Evolutionary conservation across 345 rosid species (phyloP), one percentile per base, ranked within the genome.

Genomic region (Lepidium didymum): DNA sequence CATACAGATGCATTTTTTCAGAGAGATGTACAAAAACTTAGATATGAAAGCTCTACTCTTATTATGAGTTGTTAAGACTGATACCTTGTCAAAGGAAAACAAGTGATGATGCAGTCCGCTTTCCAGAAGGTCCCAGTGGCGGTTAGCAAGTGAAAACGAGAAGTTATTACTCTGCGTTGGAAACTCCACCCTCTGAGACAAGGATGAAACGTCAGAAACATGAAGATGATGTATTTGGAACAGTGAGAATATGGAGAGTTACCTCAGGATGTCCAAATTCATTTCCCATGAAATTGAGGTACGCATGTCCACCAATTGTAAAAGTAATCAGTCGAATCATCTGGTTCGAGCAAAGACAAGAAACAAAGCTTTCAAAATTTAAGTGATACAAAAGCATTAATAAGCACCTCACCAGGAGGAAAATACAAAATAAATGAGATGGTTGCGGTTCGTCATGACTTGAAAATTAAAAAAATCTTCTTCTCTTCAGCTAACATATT

Each of bases 191-290:
- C 94, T 90, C 98, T 90, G 64, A 56, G 16, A 77, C 49, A 76
- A 3, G 47, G 41, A 62, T 41, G 75, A 51, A 67, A 36, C 45
- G 68, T 80, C 71, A 82, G 67, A 63, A 54, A 67, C 38, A 59
- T 64, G 56, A 61, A 57, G 60, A 78, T 42, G 44, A 46, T 21
- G 37, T 36, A 23, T 56, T 72, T 23, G 41, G 44, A 59, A 65
- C 25, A 40, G 41, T 16, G 18, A 71, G 49, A 7, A 37, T 40
- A 44, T 46, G 52, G 45, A 34, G 75, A 69, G 46, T 78, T 71
- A 90, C 98, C 85, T 80, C 77, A 27, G 98, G 95, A 81, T 93
- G 98, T 75, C 92, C 98, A 81, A 93, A 93, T 81, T 93, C 98
- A 59, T 93, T 90, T 67, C 98, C 98, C 91, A 90, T 90, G 81